Evolutionary conservation across 192 early-diverging fungal species (phyloP).

Genomic region (Geranomyces michiganensis): DNA sequence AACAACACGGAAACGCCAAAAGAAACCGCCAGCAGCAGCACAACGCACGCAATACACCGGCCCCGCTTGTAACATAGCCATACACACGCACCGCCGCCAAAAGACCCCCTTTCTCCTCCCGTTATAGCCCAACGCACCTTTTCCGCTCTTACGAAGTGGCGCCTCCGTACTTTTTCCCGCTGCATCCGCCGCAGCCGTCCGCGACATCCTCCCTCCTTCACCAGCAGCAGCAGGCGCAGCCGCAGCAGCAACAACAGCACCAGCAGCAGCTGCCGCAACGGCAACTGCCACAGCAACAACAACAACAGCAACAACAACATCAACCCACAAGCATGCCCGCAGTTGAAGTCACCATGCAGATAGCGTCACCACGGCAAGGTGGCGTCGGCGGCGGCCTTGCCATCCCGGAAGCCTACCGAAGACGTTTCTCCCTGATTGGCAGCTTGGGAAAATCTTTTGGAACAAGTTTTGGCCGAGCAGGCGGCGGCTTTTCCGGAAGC

Average conservation of each 20-base stretch:
- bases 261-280: not conserved
- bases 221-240: not conserved
- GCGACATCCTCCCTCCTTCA: not conserved
- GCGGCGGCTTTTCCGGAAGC: constrained; percentile 22
- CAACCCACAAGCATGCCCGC: constrained; percentile 35
- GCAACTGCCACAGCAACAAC: too few relatives aligned
- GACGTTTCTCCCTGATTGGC: constrained; percentile 36
- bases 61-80: too few relatives aligned
- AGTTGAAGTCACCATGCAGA: constrained; percentile 32
- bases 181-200: not conserved
- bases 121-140: too few relatives aligned
- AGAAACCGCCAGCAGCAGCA: too few relatives aligned
- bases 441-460: constrained; percentile 33
- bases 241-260: not conserved
- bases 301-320: not conserved
- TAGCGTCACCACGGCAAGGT: constrained; percentile 16
- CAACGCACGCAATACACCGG: too few relatives aligned
- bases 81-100: too few relatives aligned
- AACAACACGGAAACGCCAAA: too few relatives aligned
- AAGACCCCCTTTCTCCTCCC: too few relatives aligned
- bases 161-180: constrained; percentile 14
- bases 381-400: constrained; percentile 7
- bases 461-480: constrained; percentile 21
- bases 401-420: constrained; percentile 12
- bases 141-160: constrained; percentile 4